Evolutionary conservation across 352 stramenopile species (phyloP).

Genomic region (Phytophthora multivora): DNA sequence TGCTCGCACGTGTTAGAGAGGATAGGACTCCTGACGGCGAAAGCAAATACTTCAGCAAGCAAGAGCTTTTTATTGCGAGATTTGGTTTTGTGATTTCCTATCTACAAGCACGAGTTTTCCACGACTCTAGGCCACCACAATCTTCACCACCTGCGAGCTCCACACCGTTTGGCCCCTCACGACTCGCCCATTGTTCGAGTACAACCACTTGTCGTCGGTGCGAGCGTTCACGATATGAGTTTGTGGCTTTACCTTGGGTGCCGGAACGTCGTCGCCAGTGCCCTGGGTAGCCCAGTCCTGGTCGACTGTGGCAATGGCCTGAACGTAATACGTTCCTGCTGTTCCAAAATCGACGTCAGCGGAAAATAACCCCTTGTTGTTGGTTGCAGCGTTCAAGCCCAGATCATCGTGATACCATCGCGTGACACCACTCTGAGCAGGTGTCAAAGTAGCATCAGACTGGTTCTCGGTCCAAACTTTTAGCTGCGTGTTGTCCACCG

Average conservation of each 20-base stretch:
- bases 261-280: constrained; percentile 30
- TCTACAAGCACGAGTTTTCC: not conserved
- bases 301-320: constrained; percentile 64
- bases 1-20: constrained; percentile 18
- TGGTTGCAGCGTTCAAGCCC: constrained; percentile 28
- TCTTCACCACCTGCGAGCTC: constrained; percentile 42
- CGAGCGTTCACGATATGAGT: constrained; percentile 77
- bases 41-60: constrained; percentile 7
- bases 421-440: constrained; percentile 50
- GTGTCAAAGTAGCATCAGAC: constrained; percentile 38
- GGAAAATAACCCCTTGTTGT: constrained; percentile 68
- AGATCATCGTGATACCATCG: constrained; percentile 69
- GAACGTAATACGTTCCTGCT: constrained; percentile 60
- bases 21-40: constrained; percentile 12
- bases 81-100: constrained; percentile 2
- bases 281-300: constrained; percentile 67
- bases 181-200: constrained; percentile 53
- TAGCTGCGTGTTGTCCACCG: constrained; percentile 64
- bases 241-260: constrained; percentile 62
- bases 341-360: constrained; percentile 41
- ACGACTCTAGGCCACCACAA: constrained; percentile 22
- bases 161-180: constrained; percentile 61
- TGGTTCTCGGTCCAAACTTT: constrained; percentile 40
- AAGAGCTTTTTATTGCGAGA: constrained; percentile 10
- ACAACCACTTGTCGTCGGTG: constrained; percentile 61